Evolutionary conservation across 345 rosid species (phyloP).

Genomic region (Cardamine chenopodiifolia): DNA sequence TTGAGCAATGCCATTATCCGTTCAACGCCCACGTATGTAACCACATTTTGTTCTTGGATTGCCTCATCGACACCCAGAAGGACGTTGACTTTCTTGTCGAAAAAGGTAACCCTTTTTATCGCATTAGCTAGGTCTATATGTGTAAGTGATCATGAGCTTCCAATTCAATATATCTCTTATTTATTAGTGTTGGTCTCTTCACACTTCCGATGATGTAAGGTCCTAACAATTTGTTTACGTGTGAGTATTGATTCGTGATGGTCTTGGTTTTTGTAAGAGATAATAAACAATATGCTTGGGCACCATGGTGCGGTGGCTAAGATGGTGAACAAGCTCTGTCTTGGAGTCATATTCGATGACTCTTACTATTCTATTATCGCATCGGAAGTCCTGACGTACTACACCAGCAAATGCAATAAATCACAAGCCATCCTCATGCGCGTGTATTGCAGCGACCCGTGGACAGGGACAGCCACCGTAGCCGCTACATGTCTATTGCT

Average conservation of each 20-base stretch:
- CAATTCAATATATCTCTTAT: no score
- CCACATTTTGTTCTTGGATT: constrained; percentile 25
- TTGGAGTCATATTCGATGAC: no score
- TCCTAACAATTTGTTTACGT: no score
- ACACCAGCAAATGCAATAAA: no score
- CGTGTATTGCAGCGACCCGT: constrained; percentile 30
- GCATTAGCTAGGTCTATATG: neutral
- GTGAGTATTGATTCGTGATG: neutral
- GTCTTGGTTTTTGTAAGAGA: neutral
- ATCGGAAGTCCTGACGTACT: no score
- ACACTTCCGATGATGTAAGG: no score
- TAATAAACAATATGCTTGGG: neutral
- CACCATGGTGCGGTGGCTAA: neutral
- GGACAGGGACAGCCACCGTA: constrained; percentile 32
- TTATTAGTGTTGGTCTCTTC: no score
- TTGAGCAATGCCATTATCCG: constrained; percentile 27
- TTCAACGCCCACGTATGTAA: neutral
- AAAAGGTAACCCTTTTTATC: constrained; percentile 22
- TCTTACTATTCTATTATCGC: no score
- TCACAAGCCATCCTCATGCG: neutral
- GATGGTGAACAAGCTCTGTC: constrained; percentile 37
- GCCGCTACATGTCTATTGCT: neutral
- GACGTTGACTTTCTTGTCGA: constrained; percentile 35
- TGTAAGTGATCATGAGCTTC: no score
- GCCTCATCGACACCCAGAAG: constrained; percentile 8